Conservation (phyloP, 208 protist genomes). For the Crithidia expoeki region DNA sequence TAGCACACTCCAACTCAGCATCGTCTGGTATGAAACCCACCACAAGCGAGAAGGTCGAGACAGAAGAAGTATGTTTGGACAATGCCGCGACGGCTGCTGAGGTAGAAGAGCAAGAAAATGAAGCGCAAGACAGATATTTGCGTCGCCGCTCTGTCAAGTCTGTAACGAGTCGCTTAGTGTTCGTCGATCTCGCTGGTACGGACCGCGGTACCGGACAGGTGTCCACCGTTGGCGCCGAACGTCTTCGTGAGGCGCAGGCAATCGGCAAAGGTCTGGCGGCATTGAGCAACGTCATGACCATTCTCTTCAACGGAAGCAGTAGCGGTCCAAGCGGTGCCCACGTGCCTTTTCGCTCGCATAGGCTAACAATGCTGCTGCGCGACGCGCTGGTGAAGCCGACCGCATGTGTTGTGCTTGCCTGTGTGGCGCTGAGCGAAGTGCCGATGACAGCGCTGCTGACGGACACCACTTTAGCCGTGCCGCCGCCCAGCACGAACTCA, state of each 20-base stretch:
- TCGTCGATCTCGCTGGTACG: constrained; percentile 84
- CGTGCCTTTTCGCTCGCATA: constrained; percentile 20
- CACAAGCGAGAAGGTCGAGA: not conserved
- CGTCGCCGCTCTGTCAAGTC: constrained; percentile 4
- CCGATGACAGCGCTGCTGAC: constrained; percentile 11
- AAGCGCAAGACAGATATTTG: constrained; percentile 7
- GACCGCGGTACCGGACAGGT: constrained; percentile 52
- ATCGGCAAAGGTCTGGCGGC: constrained; percentile 63
- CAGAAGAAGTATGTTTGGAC: not conserved
- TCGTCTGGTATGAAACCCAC: not conserved
- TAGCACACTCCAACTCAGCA: not conserved
- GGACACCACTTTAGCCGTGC: not conserved
- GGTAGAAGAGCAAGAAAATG: constrained; percentile 5
- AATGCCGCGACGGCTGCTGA: not conserved
- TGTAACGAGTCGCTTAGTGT: constrained; percentile 48
- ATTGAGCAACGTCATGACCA: constrained; percentile 62
- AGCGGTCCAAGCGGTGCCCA: not conserved
- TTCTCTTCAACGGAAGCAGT: constrained; percentile 24
- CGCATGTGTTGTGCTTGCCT: constrained; percentile 12
- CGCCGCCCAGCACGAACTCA: not conserved
- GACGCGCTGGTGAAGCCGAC: constrained; percentile 8
- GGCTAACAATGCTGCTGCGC: constrained; percentile 16
- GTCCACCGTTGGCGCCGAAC: constrained; percentile 26
- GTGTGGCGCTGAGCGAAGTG: constrained; percentile 15
- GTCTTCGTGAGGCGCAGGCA: constrained; percentile 50